Evolutionary conservation across 805 yeast species (phyloP).

Genomic region (Nakazawaea molendinolei): DNA sequence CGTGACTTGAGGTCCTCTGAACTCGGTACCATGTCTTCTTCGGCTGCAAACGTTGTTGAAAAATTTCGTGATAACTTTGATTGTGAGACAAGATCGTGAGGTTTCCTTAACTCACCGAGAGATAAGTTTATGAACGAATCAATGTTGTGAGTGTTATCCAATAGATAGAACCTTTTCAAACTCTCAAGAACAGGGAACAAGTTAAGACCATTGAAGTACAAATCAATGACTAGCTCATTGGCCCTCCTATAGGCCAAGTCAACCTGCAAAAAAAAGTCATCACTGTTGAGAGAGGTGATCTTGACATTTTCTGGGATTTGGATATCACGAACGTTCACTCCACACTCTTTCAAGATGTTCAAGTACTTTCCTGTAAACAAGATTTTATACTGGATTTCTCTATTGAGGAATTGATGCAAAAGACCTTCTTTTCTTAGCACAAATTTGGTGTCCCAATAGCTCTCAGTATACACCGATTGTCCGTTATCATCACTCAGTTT

Average conservation of each 20-base stretch:
- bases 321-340: constrained; percentile 30
- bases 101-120: constrained; percentile 44
- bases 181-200: constrained; percentile 39
- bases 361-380: constrained; percentile 80
- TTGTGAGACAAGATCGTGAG: constrained; percentile 19
- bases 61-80: constrained; percentile 27
- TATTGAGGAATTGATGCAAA: constrained; percentile 53
- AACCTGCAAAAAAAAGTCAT: constrained; percentile 46
- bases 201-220: constrained; percentile 56
- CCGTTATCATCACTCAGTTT: constrained; percentile 30
- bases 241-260: constrained; percentile 61
- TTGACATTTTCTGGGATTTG: constrained; percentile 10
- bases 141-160: constrained; percentile 44
- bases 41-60: constrained; percentile 14
- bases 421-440: constrained; percentile 70
- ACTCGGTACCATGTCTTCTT: constrained; percentile 8
- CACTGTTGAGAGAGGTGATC: constrained; percentile 23
- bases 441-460: constrained; percentile 71
- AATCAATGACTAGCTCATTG: constrained; percentile 48
- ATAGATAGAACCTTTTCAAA: constrained; percentile 52
- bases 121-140: constrained; percentile 46
- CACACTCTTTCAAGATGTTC: constrained; percentile 63
- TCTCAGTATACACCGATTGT: constrained; percentile 30
- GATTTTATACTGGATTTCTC: constrained; percentile 53
- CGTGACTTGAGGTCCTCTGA: constrained; percentile 11